Percentiles rank a stretch among this genome's conserved stretches.
Conservation (phyloP, 2,329 filamentous ascomycete species). For the Epichloe glyceriae region DNA sequence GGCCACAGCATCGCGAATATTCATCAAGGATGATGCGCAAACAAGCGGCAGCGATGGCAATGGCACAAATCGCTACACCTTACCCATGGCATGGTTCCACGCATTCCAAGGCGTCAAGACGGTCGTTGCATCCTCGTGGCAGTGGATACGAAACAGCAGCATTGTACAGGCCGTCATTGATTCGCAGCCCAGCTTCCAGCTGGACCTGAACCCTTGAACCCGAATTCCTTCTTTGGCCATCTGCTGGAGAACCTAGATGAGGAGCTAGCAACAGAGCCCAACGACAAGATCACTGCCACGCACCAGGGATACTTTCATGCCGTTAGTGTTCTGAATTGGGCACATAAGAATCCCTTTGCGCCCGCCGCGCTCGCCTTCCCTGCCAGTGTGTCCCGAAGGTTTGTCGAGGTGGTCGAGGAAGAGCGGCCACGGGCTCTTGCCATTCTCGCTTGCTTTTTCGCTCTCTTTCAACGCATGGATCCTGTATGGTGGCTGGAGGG, state of each 20-base stretch:
- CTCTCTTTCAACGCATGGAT: conserved; percentile 48
- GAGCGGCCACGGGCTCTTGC: conserved; percentile 48
- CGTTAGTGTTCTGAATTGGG: conserved; percentile 54
- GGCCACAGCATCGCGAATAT: conserved; percentile 48
- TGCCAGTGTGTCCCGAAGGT: conserved; percentile 48
- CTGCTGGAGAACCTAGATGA: conserved; percentile 45
- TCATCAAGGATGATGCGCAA: conserved; percentile 41
- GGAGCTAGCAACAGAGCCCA: conserved; percentile 30
- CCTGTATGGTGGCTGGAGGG: conserved; percentile 58
- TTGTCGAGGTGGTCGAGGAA: conserved; percentile 45
- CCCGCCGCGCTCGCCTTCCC: conserved; percentile 50
- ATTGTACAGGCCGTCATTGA: conserved; percentile 50
- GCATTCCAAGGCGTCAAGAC: conserved; percentile 56
- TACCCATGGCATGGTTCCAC: conserved; percentile 54
- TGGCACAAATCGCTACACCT: conserved; percentile 33
- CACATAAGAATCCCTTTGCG: conserved; percentile 45
- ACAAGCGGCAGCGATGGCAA: conserved; percentile 21
- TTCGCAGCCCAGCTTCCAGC: conserved; percentile 47
- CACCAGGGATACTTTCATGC: conserved; percentile 48
- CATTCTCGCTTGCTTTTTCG: conserved; percentile 55
- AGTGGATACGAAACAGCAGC: conserved; percentile 45
- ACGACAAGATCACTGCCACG: conserved; percentile 17
- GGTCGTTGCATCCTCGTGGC: conserved; percentile 51
- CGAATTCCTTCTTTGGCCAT: conserved; percentile 46
- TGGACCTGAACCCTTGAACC: conserved; percentile 40